Conservation (phyloP, 148 eudicot species). For the Rheum nobile region DNA sequence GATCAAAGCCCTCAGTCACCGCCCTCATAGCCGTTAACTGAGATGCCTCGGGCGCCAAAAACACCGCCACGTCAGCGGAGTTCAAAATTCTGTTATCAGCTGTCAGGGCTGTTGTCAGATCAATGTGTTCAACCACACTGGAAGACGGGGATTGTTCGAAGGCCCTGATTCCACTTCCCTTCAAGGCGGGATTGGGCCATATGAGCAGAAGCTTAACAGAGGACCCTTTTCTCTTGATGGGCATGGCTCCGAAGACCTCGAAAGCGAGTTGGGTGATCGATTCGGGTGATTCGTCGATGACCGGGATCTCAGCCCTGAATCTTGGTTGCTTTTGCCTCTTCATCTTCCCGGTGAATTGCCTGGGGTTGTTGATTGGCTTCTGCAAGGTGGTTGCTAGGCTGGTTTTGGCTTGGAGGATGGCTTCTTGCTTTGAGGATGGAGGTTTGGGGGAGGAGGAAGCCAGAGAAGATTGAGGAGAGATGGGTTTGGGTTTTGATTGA, state of each 20-base stretch:
- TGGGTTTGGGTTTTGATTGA: background rate
- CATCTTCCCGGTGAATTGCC: constrained; percentile 41
- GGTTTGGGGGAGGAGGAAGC: constrained; percentile 39
- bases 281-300: constrained; percentile 53
- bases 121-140: constrained; percentile 29
- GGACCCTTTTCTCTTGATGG: constrained; percentile 41
- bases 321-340: constrained; percentile 75
- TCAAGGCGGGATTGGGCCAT: constrained; percentile 36
- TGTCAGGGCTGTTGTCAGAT: constrained; percentile 24
- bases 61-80: constrained; percentile 67
- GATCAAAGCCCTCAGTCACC: constrained; percentile 42
- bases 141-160: constrained; percentile 16
- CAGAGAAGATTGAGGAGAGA: constrained; percentile 25
- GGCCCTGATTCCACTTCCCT: constrained; percentile 25
- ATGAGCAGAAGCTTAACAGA: constrained; percentile 32
- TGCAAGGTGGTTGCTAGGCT: constrained; percentile 56
- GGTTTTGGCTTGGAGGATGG: constrained; percentile 68
- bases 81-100: constrained; percentile 37
- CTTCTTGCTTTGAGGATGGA: constrained; percentile 69
- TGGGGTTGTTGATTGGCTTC: constrained; percentile 72
- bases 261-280: constrained; percentile 52
- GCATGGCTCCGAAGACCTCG: constrained; percentile 39
- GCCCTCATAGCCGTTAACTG: constrained; percentile 39
- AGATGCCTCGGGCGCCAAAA: constrained; percentile 66
- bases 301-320: constrained; percentile 65